phyloP scores from a whole-genome alignment of 306 rosid genomes.

The Cucurbita argyrosperma region DNA sequence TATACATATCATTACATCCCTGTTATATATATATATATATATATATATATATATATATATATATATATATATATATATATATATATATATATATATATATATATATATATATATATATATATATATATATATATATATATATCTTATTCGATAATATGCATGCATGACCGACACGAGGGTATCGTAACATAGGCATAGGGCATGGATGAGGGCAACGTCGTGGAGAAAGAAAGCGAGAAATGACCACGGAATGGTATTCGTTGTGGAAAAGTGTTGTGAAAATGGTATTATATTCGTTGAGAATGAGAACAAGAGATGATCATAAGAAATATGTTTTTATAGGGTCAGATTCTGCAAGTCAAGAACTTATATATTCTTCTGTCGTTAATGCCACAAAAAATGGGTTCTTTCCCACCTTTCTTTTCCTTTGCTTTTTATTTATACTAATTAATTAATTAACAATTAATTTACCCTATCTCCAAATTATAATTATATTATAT shows the following conservation, averaged over 20 bases:
- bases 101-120: no score
- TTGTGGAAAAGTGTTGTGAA: slow-evolving; percentile 15
- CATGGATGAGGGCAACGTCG: slow-evolving; percentile 11
- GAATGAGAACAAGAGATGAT: slow-evolving; percentile 58
- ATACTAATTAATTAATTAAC: neutral
- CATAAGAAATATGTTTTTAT: slow-evolving; percentile 5
- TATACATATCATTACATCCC: no score
- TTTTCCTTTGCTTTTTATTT: slow-evolving; percentile 15
- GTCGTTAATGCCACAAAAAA: slow-evolving; percentile 67
- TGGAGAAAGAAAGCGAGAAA: slow-evolving; percentile 58
- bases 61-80: no score
- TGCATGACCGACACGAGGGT: no score
- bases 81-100: no score
- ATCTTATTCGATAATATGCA: no score
- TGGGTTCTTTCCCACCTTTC: slow-evolving; percentile 46
- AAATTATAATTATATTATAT: neutral
- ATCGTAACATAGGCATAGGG: neutral
- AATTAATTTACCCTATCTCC: neutral
- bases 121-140: no score
- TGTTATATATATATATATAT: no score
- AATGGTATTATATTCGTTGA: neutral
- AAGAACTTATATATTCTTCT: slow-evolving; percentile 65
- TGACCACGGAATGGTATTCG: slow-evolving; percentile 99
- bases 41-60: no score
- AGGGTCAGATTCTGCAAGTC: slow-evolving; percentile 66